Conservation (phyloP, 768 basidiomycete species). For the Thelephora aurantiotincta region DNA sequence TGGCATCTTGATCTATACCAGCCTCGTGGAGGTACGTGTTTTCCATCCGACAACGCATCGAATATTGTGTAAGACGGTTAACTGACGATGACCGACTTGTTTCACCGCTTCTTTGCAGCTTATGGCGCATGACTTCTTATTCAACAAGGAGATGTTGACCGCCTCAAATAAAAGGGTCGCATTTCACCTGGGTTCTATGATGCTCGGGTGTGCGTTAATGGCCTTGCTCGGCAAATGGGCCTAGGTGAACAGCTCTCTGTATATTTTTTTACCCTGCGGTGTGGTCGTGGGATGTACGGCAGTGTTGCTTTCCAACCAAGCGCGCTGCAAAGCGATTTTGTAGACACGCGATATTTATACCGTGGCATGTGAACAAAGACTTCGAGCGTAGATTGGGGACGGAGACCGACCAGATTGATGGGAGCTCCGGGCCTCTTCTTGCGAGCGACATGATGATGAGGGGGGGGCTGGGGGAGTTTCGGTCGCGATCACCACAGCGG, state of each 20-base stretch:
- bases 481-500: too few species aligned
- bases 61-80: not conserved
- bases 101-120: constrained; percentile 28
- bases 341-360: too few species aligned
- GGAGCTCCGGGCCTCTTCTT: too few species aligned
- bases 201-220: constrained; percentile 82
- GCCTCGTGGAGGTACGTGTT: constrained; percentile 58
- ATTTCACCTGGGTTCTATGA: constrained; percentile 67
- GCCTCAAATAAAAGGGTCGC: constrained; percentile 47
- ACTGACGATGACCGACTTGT: not conserved
- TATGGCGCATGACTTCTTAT: constrained; percentile 89
- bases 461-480: too few species aligned
- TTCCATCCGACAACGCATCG: too few species aligned
- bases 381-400: too few species aligned
- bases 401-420: too few species aligned
- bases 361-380: too few species aligned
- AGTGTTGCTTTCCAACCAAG: too few species aligned
- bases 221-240: constrained; percentile 86
- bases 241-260: constrained; percentile 19
- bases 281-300: too few species aligned
- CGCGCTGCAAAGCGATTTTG: too few species aligned
- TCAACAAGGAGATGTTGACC: constrained; percentile 77
- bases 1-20: constrained; percentile 82
- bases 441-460: too few species aligned
- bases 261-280: not conserved